These are phyloP conservation scores for Psidium friedrichsthalianum DNA, from an alignment of 345 rosid genomes.

Conservation along the genomic window DNA sequence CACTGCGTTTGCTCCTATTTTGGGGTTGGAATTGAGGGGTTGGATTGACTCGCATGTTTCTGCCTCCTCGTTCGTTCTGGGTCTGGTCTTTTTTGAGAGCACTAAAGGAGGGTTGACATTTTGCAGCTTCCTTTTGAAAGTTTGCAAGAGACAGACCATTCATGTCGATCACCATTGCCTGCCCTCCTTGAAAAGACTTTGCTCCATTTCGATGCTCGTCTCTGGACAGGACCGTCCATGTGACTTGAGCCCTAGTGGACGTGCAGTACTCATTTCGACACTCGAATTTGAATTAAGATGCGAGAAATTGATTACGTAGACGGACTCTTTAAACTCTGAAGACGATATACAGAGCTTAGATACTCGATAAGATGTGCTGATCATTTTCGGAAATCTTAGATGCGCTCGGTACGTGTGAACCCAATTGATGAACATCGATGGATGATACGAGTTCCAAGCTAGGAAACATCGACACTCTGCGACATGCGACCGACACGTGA, in stretches of 20 bases:
- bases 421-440: background rate
- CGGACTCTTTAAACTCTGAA: background rate
- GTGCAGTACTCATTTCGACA: background rate
- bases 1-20: background rate
- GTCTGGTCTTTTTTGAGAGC: background rate
- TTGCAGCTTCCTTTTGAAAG: background rate
- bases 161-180: background rate
- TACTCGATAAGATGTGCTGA: background rate
- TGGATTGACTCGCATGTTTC: background rate
- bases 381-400: background rate
- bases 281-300: background rate
- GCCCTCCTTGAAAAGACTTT: background rate
- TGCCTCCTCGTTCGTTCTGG: background rate
- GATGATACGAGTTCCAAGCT: background rate
- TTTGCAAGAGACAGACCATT: background rate
- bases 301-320: background rate
- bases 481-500: too few relatives aligned
- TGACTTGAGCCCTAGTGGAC: background rate
- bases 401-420: background rate
- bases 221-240: rapidly evolving
- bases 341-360: background rate
- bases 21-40: background rate
- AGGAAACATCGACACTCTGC: too few relatives aligned
- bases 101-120: background rate
- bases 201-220: background rate